Evolutionary conservation across 2,329 filamentous ascomycete genomes (phyloP), one percentile per base, ranked within the genome.

Genomic region (Colletotrichum lentis): DNA sequence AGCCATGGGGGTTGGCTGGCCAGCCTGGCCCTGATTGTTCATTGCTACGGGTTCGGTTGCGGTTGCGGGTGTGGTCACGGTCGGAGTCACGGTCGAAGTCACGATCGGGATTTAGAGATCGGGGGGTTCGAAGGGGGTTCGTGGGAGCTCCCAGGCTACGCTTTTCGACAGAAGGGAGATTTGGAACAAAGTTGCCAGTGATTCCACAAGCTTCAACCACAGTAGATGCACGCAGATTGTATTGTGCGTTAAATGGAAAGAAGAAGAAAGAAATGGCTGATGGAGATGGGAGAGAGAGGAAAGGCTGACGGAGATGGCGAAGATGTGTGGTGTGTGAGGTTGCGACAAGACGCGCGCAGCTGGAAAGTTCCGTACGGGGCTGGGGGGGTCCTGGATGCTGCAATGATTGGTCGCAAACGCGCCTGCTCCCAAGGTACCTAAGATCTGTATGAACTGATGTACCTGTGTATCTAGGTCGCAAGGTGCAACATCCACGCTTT

Each of bases 11-110:
- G 52, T 52, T n/a, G 61, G 59, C 67, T 74, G 73, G 54, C 57
- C 60, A 49, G 70, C 57, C 53, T 71, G 58, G 63, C 68, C 69
- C 60, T 69, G 62, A 44, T 63, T 67, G 66, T 71, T 71, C 70
- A 71, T 71, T 37, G 63, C 53, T 37, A 24, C 20, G 44, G 31
- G 44, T 37, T 64, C 39, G 44, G 41, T 22, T 39, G 44, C 41
- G 35, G 20, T 35, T 35, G 56, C 54, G 10, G 47, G 14, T 37
- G 12, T 43, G 31, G 8, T 35, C 8, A 35, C 31, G 31, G 31
- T 35, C 31, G 31, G 7, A 35, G 31, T 35, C 31, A 35, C 31
- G 8, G 8, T 35, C 31, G 31, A 35, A 35, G 31, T 35, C 8
- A 35, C 31, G 31, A 2, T 35, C 31, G 31, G 31, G 31, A 35